Percentiles rank a stretch among this genome's conserved stretches.
Conservation (phyloP, 148 eudicot species). For the Dianthus caryophyllus region DNA sequence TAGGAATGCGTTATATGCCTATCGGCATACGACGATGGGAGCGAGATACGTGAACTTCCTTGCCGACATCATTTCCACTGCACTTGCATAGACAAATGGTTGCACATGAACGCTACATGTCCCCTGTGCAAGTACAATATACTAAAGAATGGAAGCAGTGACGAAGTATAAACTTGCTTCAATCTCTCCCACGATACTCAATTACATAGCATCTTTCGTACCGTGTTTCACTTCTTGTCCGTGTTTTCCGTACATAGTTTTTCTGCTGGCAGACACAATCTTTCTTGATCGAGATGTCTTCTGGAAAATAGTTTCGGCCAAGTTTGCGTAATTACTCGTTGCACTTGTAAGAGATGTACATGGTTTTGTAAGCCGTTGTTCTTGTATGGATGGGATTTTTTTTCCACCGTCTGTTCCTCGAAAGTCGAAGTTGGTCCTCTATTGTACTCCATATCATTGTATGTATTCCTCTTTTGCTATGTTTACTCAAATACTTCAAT, state of each 20-base stretch:
- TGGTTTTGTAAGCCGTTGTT: constrained; percentile 26
- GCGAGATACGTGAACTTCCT: constrained; percentile 82
- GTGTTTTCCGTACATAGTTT: constrained; percentile 32
- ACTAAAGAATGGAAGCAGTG: constrained; percentile 77
- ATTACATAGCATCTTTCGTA: constrained; percentile 8
- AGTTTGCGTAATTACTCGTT: constrained; percentile 17
- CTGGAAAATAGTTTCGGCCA: constrained; percentile 22
- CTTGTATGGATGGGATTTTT: constrained; percentile 21
- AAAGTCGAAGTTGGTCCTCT: constrained; percentile 15
- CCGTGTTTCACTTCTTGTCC: constrained; percentile 10
- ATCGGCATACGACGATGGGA: constrained; percentile 72
- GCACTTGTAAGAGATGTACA: constrained; percentile 29
- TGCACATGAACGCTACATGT: constrained; percentile 82
- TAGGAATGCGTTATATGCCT: constrained; percentile 94
- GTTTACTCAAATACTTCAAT: neutral
- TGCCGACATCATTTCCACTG: constrained; percentile 90
- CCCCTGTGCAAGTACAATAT: constrained; percentile 96
- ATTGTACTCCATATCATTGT: too few species aligned
- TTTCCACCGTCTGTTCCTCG: neutral
- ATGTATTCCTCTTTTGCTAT: neutral
- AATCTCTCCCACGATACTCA: neutral
- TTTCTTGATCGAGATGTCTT: constrained; percentile 15
- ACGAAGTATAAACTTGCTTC: constrained; percentile 65
- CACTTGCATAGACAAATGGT: constrained; percentile 88
- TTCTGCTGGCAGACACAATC: constrained; percentile 15